Evolutionary conservation across 2,329 filamentous ascomycete species (phyloP).

Genomic region (Chrysosphaeria jannelii): DNA sequence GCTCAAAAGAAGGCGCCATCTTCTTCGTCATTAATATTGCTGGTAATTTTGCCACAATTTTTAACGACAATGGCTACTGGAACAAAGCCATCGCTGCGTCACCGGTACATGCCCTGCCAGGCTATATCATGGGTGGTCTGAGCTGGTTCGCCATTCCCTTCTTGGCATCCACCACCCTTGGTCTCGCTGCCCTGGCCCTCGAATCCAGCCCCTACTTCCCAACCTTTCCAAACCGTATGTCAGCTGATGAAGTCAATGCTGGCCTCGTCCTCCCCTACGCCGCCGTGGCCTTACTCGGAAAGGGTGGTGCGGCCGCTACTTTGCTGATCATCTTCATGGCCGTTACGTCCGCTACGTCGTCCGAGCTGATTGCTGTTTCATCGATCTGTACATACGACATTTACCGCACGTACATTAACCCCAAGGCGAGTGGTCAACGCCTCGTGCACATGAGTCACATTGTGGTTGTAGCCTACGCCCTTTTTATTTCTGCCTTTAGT

Average conservation of each 20-base stretch:
- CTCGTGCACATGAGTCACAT: constrained; percentile 57
- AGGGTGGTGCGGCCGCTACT: constrained; percentile 49
- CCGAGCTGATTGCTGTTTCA: constrained; percentile 63
- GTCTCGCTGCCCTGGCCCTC: constrained; percentile 49
- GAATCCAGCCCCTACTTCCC: constrained; percentile 45
- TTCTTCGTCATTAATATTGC: constrained; percentile 71
- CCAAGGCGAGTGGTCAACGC: constrained; percentile 38
- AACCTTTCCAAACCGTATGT: constrained; percentile 42
- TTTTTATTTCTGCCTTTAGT: constrained; percentile 50
- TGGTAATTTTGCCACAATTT: constrained; percentile 50
- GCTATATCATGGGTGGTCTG: constrained; percentile 64
- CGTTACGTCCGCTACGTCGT: constrained; percentile 56
- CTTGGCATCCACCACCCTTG: constrained; percentile 71
- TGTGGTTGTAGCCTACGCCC: constrained; percentile 37
- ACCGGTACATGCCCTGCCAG: constrained; percentile 59
- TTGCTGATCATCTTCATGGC: constrained; percentile 72
- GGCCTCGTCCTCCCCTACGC: constrained; percentile 67
- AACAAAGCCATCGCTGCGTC: constrained; percentile 81
- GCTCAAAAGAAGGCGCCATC: constrained; percentile 47
- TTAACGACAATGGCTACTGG: constrained; percentile 70
- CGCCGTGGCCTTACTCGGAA: constrained; percentile 54
- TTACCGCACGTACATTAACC: constrained; percentile 68
- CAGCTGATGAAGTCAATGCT: constrained; percentile 42
- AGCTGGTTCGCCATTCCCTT: constrained; percentile 86
- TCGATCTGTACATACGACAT: constrained; percentile 74